Evolutionary conservation across 768 basidiomycete species (phyloP), one percentile per base, ranked within the genome.

Genomic region (Phylloporus rhodoxanthus): DNA sequence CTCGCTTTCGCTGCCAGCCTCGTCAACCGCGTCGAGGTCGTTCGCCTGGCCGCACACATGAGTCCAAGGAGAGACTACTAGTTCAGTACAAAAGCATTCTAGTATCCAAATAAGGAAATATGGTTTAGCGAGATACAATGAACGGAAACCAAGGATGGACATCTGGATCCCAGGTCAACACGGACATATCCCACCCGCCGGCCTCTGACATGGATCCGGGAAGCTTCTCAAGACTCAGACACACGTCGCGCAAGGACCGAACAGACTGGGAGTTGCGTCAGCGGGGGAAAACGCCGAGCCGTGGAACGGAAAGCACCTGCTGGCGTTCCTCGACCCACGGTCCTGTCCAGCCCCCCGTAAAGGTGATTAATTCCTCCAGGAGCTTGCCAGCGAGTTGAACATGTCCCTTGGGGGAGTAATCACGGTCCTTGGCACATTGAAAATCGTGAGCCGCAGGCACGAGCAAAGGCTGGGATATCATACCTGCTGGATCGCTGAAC

Each of bases 131-230:
- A 30, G 45, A 60, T 51, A 1, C 39, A 59, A 67, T 36, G 29
- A 57, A 50, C 42, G 80, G 80, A 59, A 81, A 80, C 80, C 80
- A 81, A 1, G 77, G 76, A 56, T 79, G 70, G 2, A 67, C 53
- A 17, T 61, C 61, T 0, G 70, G 66, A 54, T 81, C 73, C 80
- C 80, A 81, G 39, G 66, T 71, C 49, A 81, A 56, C 9, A 60
- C 54, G 2, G 62, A 61, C 19, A 66, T 56, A 53, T 78, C 70
- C 58, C 80, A 81, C 7, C 37, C 43, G 3, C 62, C 60, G 36
- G 71, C 61, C 8, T 62, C 55, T 5, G 60, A 39, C 54, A 70
- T 58, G 8, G 64, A 67, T 8, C 51, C 50, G 0, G 80, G 80
- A 25, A 80, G 63, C 15, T 20, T 53, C 2, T 55, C 53, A 17